phyloP scores from a whole-genome alignment of 768 basidiomycete genomes.

The Naganishia vaughanmartiniae region DNA sequence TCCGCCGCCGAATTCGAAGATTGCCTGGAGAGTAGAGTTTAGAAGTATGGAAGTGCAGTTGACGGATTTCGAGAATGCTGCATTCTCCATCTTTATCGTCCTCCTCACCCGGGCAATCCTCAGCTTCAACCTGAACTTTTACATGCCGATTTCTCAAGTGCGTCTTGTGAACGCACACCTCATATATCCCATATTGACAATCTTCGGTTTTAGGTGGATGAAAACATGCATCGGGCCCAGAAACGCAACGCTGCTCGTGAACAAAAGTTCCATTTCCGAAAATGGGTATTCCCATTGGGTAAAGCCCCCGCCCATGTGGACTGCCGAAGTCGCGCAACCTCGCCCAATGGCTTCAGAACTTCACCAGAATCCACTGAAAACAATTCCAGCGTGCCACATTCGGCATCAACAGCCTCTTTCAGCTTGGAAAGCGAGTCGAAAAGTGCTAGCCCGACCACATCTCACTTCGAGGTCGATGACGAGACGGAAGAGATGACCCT shows the following conservation, averaged over 20 bases:
- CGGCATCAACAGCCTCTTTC: conserved; percentile 15
- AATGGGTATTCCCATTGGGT: conserved; percentile 69
- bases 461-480: conserved; percentile 43
- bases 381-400: conserved; percentile 16
- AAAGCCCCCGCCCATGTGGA: conserved; percentile 44
- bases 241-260: conserved; percentile 68
- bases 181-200: conserved; percentile 1
- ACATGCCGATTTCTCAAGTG: conserved; percentile 95
- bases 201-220: conserved; percentile 70
- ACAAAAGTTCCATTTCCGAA: conserved; percentile 87
- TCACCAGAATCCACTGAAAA: conserved; percentile 46
- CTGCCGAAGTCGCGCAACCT: conserved; percentile 39
- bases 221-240: conserved; percentile 92
- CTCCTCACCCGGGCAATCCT: conserved; percentile 91
- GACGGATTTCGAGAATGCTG: conserved; percentile 98
- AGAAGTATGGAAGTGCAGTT: conserved; percentile 98
- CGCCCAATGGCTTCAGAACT: conserved; percentile 33
- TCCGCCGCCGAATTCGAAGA: conserved; percentile 83
- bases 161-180: not conserved
- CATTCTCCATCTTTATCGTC: conserved; percentile 90
- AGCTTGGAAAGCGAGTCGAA: conserved; percentile 6
- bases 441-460: conserved; percentile 4
- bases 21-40: conserved; percentile 98
- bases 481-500: conserved; percentile 92
- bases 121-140: conserved; percentile 85